Percentiles rank a stretch among this genome's conserved stretches.
These are phyloP conservation scores for Durusdinium trenchii DNA, from an alignment of 73 alveolate genomes.

Conservation along the genomic window DNA sequence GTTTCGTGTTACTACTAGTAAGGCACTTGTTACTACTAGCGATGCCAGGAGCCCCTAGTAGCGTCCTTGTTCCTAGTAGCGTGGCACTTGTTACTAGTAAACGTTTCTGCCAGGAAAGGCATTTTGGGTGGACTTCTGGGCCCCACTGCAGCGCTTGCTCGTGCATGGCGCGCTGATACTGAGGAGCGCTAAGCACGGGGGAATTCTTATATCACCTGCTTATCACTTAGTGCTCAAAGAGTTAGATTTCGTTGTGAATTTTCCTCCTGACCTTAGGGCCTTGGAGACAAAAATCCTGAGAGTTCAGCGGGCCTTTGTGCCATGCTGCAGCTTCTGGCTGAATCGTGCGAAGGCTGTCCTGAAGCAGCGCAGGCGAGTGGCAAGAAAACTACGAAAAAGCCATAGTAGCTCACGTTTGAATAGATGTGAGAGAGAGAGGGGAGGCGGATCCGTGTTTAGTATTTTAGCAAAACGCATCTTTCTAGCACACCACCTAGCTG, in stretches of 20 bases:
- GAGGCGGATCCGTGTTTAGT: not conserved
- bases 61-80: no score
- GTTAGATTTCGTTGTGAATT: no score
- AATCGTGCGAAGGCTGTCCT: constrained; percentile 81
- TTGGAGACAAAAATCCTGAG: not conserved
- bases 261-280: no score
- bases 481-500: not conserved
- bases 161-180: constrained; percentile 59
- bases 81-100: no score
- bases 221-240: no score
- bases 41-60: no score
- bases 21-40: no score
- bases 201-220: not conserved
- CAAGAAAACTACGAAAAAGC: no score
- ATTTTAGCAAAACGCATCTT: not conserved
- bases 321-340: constrained; percentile 76
- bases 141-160: constrained; percentile 61
- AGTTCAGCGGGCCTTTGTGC: constrained; percentile 49
- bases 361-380: constrained; percentile 46
- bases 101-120: no score
- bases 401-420: no score
- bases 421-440: no score
- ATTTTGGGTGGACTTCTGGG: constrained; percentile 58
- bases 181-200: not conserved
- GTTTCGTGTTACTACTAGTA: no score